Evolutionary conservation across 176 grass and related monocot genomes (phyloP).

Genomic region (Hyparrhenia diplandra): DNA sequence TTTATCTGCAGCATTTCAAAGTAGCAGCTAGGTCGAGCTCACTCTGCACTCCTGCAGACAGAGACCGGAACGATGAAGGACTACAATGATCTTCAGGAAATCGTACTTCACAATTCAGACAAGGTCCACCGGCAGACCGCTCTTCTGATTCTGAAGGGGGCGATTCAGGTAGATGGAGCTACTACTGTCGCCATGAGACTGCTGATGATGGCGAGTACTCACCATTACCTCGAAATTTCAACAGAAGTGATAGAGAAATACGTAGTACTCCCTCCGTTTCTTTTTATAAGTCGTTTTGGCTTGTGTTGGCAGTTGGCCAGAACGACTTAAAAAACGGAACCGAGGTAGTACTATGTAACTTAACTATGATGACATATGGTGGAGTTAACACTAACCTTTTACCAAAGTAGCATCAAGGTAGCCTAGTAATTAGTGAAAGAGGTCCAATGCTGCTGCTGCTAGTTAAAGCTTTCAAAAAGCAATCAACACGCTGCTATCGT

Average conservation of each 20-base stretch:
- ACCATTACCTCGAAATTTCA: background rate
- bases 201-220: background rate
- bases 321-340: no score
- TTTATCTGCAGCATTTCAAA: background rate
- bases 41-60: background rate
- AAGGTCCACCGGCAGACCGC: no score
- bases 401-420: no score
- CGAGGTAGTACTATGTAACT: background rate
- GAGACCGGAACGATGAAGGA: background rate
- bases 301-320: no score
- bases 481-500: background rate
- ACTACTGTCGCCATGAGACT: background rate
- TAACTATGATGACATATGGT: background rate
- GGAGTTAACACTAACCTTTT: background rate
- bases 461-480: constrained; percentile 25
- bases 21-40: background rate
- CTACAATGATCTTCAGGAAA: background rate
- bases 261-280: no score
- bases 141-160: no score
- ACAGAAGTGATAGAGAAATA: background rate
- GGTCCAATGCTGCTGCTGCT: background rate
- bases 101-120: no score
- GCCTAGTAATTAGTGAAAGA: constrained; percentile 30
- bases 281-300: no score
- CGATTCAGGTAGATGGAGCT: background rate